phyloP scores from a whole-genome alignment of 148 eudicot genomes.

The Amaranthus palmeri region DNA sequence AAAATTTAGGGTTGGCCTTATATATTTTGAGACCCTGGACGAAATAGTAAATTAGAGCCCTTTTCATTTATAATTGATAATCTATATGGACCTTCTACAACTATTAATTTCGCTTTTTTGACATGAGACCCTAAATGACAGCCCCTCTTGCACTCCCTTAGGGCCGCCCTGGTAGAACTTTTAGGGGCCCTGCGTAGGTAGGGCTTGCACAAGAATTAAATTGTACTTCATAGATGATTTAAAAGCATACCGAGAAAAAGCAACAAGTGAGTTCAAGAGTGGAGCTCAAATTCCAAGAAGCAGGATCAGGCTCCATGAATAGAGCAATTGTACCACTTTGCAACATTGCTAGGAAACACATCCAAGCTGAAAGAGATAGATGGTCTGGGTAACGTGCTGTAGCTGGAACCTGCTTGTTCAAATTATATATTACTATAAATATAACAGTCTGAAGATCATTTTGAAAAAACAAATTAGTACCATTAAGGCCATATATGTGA shows the following conservation, averaged over 20 bases:
- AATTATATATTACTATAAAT: not conserved
- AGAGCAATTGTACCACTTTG: slow-evolving; percentile 54
- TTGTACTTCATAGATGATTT: not conserved
- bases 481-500: not conserved
- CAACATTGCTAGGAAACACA: slow-evolving; percentile 48
- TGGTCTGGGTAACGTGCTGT: slow-evolving; percentile 46
- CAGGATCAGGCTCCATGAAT: slow-evolving; percentile 40
- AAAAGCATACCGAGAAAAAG: slow-evolving; percentile 45
- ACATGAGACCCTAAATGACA: too few relatives aligned
- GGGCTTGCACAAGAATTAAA: too few relatives aligned
- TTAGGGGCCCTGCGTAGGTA: too few relatives aligned
- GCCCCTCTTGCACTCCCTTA: too few relatives aligned
- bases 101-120: too few relatives aligned
- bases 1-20: too few relatives aligned
- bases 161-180: too few relatives aligned
- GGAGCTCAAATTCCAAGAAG: slow-evolving; percentile 55
- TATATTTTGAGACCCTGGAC: too few relatives aligned
- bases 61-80: too few relatives aligned
- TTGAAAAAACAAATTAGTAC: not conserved
- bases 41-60: too few relatives aligned
- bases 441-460: too few relatives aligned
- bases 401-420: slow-evolving; percentile 45
- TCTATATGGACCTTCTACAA: too few relatives aligned
- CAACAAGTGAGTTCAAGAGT: slow-evolving; percentile 39
- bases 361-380: slow-evolving; percentile 65